These are phyloP conservation scores for Tricholoma sp. DNA, from an alignment of 768 basidiomycete genomes.

Conservation along the genomic window DNA sequence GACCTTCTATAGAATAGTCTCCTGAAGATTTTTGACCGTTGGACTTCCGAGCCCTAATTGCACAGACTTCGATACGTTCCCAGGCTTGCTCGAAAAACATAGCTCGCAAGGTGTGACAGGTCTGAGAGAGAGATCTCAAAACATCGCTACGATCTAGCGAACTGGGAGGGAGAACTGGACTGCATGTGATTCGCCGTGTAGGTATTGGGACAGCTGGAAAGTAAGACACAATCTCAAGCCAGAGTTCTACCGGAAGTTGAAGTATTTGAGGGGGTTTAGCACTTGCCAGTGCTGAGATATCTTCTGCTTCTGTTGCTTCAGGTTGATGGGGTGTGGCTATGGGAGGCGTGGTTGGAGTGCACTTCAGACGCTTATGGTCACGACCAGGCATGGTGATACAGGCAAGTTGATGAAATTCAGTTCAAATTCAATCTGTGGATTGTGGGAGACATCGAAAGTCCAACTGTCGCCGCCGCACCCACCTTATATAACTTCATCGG, in stretches of 20 bases:
- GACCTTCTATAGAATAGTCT: not conserved
- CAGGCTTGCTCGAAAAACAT: constrained; percentile 25
- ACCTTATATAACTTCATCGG: not conserved
- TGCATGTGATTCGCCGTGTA: constrained; percentile 6
- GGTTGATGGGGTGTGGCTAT: not conserved
- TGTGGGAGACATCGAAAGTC: not conserved
- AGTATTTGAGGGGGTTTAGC: constrained; percentile 6
- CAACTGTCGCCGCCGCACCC: not conserved
- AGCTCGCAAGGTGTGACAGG: constrained; percentile 21
- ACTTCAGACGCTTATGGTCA: not conserved
- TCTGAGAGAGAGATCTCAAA: constrained; percentile 30
- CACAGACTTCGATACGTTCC: constrained; percentile 27
- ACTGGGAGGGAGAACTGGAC: constrained; percentile 11
- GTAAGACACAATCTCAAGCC: constrained; percentile 26
- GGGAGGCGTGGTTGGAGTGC: not conserved
- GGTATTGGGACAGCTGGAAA: constrained; percentile 18
- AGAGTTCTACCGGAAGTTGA: constrained; percentile 24
- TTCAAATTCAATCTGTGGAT: not conserved
- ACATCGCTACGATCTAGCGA: constrained; percentile 23
- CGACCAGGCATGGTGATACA: not conserved
- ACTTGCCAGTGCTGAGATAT: not conserved
- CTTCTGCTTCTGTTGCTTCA: not conserved
- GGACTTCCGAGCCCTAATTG: constrained; percentile 1
- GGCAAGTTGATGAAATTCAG: not conserved
- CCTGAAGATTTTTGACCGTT: not conserved